Evolutionary conservation across 139 green algal species (phyloP), one percentile per base, ranked within the genome.

Genomic region (Coelastrella sp.): DNA sequence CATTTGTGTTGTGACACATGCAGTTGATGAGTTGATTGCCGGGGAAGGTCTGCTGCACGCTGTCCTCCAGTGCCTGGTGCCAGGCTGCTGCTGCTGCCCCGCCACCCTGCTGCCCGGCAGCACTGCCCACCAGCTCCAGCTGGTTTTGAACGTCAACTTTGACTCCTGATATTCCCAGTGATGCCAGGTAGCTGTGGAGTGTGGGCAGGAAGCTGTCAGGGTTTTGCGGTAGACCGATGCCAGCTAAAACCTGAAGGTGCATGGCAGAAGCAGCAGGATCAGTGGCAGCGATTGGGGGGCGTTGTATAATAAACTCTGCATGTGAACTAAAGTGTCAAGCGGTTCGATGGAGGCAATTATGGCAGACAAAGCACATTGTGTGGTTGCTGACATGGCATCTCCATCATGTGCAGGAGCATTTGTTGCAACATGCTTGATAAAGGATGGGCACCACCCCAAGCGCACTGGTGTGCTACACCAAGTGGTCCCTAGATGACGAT

Each of bases 1-100:
- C 82, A 68, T 98, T 97, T 8, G 95, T 98, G 75, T 93, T 95
- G 93, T 99, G 97, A 90, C 95, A 98, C 97, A 99, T 99, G 96
- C 97, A 99, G 91, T 98, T 97, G 91, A 99, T 99, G 75, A 93
- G 79, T 76, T 95, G 87, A 92, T 98, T 98, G 66, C 90, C 92
- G 0, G 93, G 94, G 87, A 98, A 98, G 92, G 98, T 91, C 20
- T 82, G 70, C 22, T 58, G 58, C 10, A 97, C 92, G 24, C 89
- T 95, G 60, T 90, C 79, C 91, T 99, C 95, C 78, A 97, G 90
- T 4, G 84, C 84, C 58, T n/a, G 49, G 14, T 89, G 84, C 70
- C 70, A 89, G 4, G 49, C 56, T 17, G 35, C 49, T 82, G 68
- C 84, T 74, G 79, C 19, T 14, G 57, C 56, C 19, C 35, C 19